phyloP scores from a whole-genome alignment of 2,329 filamentous ascomycete genomes.

The Scedosporium boydii region DNA sequence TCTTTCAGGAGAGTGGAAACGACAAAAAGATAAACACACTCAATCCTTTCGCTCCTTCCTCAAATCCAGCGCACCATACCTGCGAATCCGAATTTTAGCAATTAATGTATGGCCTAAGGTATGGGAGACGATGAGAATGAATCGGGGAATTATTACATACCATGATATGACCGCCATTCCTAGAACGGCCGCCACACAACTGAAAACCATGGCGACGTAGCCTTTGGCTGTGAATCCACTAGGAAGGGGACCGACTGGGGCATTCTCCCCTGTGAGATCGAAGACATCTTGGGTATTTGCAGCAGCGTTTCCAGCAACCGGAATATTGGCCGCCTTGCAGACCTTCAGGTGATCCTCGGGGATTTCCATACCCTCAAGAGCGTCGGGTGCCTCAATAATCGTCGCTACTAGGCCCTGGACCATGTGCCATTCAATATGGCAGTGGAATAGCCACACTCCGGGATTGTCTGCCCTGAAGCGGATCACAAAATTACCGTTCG shows the following conservation, averaged over 20 bases:
- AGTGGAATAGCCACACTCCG: constrained; percentile 64
- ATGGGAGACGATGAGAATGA: too few relatives aligned
- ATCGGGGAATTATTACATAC: constrained; percentile 11
- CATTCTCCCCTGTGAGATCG: constrained; percentile 53
- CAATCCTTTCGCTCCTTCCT: too few relatives aligned
- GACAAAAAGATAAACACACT: too few relatives aligned
- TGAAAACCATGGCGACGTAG: constrained; percentile 67
- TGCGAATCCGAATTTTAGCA: too few relatives aligned
- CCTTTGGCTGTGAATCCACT: constrained; percentile 63
- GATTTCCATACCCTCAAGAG: constrained; percentile 53
- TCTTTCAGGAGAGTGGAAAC: too few relatives aligned
- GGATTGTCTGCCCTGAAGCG: constrained; percentile 61
- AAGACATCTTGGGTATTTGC: constrained; percentile 56
- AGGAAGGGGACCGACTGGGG: constrained; percentile 45
- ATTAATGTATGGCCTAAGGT: too few relatives aligned
- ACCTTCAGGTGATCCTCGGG: constrained; percentile 48
- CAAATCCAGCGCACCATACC: too few relatives aligned
- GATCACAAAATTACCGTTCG: constrained; percentile 58
- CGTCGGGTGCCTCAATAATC: constrained; percentile 52
- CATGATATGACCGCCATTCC: constrained; percentile 59
- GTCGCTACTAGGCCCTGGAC: constrained; percentile 56
- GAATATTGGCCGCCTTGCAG: constrained; percentile 43
- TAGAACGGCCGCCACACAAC: constrained; percentile 55
- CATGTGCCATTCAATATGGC: constrained; percentile 74
- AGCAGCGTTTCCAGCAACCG: constrained; percentile 61